A percentile compares a stretch with the other conserved stretches of the same genome.
These are phyloP conservation scores for Yarrowia alimentaria DNA, from an alignment of 805 yeast species.

Conservation along the genomic window DNA sequence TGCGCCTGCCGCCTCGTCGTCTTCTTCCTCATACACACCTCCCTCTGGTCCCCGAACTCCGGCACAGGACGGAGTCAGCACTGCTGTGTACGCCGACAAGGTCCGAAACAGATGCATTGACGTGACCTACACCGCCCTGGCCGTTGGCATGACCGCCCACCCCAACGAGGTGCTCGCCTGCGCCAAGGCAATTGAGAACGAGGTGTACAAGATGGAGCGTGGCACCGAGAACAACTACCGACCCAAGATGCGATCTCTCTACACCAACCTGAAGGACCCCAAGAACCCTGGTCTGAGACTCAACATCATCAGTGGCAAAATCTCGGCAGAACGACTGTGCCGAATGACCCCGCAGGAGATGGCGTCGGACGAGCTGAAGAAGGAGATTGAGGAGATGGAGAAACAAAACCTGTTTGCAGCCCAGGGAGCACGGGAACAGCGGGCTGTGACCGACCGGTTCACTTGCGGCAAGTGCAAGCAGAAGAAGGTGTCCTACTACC, in stretches of 20 bases:
- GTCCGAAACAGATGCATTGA: constrained; percentile 81
- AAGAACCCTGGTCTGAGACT: constrained; percentile 82
- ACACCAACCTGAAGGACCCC: constrained; percentile 83
- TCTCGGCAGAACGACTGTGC: constrained; percentile 63
- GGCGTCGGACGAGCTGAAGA: constrained; percentile 88
- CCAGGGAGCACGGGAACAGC: constrained; percentile 93
- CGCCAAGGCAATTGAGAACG: constrained; percentile 70
- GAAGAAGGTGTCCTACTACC: constrained; percentile 94
- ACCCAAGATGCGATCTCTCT: constrained; percentile 79
- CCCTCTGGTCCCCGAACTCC: constrained; percentile 66
- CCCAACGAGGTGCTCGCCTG: constrained; percentile 60
- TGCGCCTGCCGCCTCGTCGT: constrained; percentile 29
- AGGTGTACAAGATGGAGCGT: constrained; percentile 59
- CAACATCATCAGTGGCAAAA: constrained; percentile 63
- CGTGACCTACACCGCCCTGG: constrained; percentile 86
- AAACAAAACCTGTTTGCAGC: constrained; percentile 92
- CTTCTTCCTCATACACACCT: constrained; percentile 41
- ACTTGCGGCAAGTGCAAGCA: constrained; percentile 98
- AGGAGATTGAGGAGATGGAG: constrained; percentile 80
- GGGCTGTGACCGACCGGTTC: constrained; percentile 94
- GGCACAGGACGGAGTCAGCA: constrained; percentile 73
- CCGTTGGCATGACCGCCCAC: constrained; percentile 65
- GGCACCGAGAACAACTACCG: constrained; percentile 46
- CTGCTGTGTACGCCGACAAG: constrained; percentile 65
- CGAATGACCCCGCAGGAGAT: constrained; percentile 89